Conservation (phyloP, 2,329 filamentous ascomycete species). For the Aspergillus sp. region DNA sequence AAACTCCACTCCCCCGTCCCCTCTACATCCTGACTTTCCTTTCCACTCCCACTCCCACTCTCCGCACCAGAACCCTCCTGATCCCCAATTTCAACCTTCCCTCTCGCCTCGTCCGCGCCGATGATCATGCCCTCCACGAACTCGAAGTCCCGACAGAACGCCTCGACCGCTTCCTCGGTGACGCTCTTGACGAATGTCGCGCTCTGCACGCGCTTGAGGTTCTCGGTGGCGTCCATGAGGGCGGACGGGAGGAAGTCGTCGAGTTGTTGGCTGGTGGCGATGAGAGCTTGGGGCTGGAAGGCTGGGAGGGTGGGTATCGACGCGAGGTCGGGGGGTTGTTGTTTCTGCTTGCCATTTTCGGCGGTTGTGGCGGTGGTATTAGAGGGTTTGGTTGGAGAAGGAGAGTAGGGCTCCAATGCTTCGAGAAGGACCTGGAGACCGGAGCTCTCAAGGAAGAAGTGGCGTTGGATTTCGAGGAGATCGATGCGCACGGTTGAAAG, state of each 20-base stretch:
- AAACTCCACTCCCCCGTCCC: conserved; percentile 30
- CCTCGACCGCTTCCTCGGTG: conserved; percentile 72
- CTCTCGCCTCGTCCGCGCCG: conserved; percentile 47
- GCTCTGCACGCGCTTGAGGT: conserved; percentile 65
- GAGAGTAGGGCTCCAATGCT: conserved; percentile 42
- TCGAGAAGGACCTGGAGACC: conserved; percentile 59
- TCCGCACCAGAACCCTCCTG: conserved; percentile 18
- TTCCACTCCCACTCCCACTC: conserved; percentile 10
- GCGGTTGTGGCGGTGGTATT: not conserved
- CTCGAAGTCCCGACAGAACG: conserved; percentile 80
- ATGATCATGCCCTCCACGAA: conserved; percentile 55
- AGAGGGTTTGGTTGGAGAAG: conserved; percentile 1
- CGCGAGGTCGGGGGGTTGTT: conserved; percentile 42
- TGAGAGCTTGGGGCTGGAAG: conserved; percentile 55
- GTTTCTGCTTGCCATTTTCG: conserved; percentile 7
- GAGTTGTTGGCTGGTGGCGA: conserved; percentile 62
- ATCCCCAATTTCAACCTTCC: conserved; percentile 25
- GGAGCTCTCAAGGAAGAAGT: conserved; percentile 65
- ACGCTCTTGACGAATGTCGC: conserved; percentile 63
- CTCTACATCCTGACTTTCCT: conserved; percentile 28
- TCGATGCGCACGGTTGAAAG: conserved; percentile 40
- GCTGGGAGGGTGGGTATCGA: conserved; percentile 48
- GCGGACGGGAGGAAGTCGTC: conserved; percentile 91
- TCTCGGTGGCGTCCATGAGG: conserved; percentile 81
- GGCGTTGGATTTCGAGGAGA: conserved; percentile 60